Percentiles rank a stretch among this genome's conserved stretches.
These are phyloP conservation scores for Elymus sibiricus DNA, from an alignment of 176 grass and related monocot genomes.

Conservation along the genomic window DNA sequence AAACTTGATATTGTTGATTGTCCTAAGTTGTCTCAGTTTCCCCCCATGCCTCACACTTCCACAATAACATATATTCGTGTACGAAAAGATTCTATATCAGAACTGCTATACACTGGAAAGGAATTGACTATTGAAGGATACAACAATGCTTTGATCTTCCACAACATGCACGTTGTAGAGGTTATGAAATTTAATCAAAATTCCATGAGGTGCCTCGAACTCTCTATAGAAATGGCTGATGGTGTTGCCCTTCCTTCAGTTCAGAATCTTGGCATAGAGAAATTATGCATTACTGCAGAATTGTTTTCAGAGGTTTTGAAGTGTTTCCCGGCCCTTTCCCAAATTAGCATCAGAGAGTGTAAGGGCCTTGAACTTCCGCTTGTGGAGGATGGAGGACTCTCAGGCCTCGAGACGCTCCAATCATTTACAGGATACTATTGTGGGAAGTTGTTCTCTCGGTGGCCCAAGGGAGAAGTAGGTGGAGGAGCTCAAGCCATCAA, in stretches of 20 bases:
- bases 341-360: fast-evolving
- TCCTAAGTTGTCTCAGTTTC: too few species aligned
- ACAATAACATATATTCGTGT: too few species aligned
- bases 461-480: too few species aligned
- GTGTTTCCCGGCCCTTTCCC: not conserved
- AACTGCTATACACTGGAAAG: not conserved
- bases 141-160: too few species aligned
- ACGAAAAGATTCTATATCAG: fast-evolving
- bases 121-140: too few species aligned
- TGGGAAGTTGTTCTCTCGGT: not conserved
- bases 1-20: too few species aligned
- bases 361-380: not conserved
- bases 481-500: not conserved
- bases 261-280: not conserved
- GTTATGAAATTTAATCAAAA: not conserved
- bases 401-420: not conserved
- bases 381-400: not conserved
- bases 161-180: not conserved
- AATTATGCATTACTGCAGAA: not conserved
- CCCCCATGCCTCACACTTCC: too few species aligned
- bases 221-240: not conserved
- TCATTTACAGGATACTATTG: fast-evolving
- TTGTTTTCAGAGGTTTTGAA: not conserved
- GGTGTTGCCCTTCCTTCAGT: not conserved
- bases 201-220: not conserved